Percentiles rank a stretch among this genome's conserved stretches.
These are phyloP conservation scores for Psilocybe azurescens DNA, from an alignment of 768 basidiomycete species.

Conservation along the genomic window DNA sequence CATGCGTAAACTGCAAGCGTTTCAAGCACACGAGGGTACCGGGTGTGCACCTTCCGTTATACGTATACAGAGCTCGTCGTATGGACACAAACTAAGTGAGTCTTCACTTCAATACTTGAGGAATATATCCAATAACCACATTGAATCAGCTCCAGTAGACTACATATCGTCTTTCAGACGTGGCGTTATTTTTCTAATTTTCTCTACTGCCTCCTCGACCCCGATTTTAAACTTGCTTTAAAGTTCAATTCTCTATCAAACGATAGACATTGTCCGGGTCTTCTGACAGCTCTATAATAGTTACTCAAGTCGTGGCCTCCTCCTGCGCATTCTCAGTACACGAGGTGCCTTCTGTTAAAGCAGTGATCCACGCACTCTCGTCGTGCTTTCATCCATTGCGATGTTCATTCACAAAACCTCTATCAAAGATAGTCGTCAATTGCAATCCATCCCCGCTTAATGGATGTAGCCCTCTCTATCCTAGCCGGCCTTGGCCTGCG, in stretches of 20 bases:
- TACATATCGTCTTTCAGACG: no score
- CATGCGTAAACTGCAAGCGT: slow-evolving; percentile 1
- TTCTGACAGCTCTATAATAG: slow-evolving; percentile 9
- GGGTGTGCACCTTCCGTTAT: background rate
- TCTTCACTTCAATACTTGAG: background rate
- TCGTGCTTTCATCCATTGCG: slow-evolving; percentile 29
- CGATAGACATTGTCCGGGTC: background rate
- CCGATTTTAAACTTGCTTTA: background rate
- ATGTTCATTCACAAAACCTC: slow-evolving; percentile 25
- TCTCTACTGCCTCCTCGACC: background rate
- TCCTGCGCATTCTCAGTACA: slow-evolving; percentile 14
- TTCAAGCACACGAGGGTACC: slow-evolving; percentile 8
- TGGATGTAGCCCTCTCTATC: slow-evolving; percentile 49
- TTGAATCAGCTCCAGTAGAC: background rate
- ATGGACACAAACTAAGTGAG: background rate
- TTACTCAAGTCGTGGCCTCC: slow-evolving; percentile 7
- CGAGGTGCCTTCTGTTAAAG: slow-evolving; percentile 29
- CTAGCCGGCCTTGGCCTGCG: slow-evolving; percentile 48
- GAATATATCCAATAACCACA: background rate
- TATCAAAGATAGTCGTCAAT: slow-evolving; percentile 22
- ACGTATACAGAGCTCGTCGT: slow-evolving; percentile 3
- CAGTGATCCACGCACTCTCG: slow-evolving; percentile 27
- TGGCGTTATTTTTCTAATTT: no score
- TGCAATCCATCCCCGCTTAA: slow-evolving; percentile 26
- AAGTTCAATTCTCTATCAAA: slow-evolving; percentile 4